Evolutionary conservation across 31 red algal species (phyloP).

Genomic region (Endocladia muricata): DNA sequence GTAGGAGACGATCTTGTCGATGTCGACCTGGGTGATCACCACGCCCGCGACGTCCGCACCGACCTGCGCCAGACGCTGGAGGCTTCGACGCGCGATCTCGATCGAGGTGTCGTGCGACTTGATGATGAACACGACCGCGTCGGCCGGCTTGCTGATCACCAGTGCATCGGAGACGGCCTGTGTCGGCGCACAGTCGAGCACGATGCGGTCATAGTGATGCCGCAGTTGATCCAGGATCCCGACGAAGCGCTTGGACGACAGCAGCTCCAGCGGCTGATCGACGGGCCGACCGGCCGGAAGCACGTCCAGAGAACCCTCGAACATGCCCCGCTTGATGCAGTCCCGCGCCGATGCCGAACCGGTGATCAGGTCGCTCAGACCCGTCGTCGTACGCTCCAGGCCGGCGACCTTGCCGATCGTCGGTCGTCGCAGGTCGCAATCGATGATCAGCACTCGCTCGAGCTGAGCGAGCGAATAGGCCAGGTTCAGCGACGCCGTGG

Average conservation of each 20-base stretch:
- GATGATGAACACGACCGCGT: not conserved
- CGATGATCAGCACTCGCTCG: too few relatives aligned
- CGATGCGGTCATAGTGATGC: not conserved
- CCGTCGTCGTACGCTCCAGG: not conserved
- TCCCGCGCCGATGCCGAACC: not conserved
- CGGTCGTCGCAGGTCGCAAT: not conserved
- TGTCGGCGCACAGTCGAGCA: not conserved
- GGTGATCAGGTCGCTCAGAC: not conserved
- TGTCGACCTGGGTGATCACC: not conserved
- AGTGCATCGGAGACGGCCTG: not conserved
- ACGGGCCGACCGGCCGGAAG: not conserved
- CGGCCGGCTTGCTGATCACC: not conserved
- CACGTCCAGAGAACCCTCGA: not conserved
- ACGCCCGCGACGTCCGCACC: not conserved
- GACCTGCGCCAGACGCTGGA: not conserved
- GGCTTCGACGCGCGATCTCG: not conserved
- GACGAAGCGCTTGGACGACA: not conserved
- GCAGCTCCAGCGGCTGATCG: not conserved
- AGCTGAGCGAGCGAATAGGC: too few relatives aligned
- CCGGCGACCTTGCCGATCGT: not conserved
- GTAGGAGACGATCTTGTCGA: not conserved
- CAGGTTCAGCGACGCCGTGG: too few relatives aligned
- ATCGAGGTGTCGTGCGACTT: not conserved
- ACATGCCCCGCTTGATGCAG: not conserved
- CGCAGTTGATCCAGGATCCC: not conserved